Evolutionary conservation across 208 protist species (phyloP).

Genomic region (Strigomonas culicis): DNA sequence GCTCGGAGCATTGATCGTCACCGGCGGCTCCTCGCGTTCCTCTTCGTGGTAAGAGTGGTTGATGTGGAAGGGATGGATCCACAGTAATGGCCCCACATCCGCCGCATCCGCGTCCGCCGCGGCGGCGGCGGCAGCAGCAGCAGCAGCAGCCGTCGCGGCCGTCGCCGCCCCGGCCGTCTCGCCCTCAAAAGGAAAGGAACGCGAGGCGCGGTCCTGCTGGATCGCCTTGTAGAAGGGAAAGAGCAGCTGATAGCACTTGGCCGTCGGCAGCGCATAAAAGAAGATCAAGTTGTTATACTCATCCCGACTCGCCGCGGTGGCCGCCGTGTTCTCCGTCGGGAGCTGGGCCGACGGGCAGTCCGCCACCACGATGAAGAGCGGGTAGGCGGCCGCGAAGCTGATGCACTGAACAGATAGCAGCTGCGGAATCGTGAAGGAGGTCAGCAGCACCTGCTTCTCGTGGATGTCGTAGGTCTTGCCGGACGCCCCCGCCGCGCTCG

Average conservation of each 20-base stretch:
- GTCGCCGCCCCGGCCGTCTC: not conserved
- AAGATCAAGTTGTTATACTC: not conserved
- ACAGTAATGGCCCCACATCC: not conserved
- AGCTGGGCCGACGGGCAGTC: not conserved
- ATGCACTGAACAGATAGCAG: not conserved
- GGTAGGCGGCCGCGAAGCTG: not conserved
- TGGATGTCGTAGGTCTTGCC: not conserved
- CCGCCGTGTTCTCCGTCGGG: not conserved
- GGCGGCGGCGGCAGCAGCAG: not conserved
- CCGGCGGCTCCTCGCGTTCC: not conserved
- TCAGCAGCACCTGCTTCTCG: not conserved
- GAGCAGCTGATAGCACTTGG: not conserved
- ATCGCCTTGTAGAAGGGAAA: not conserved
- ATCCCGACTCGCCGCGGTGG: not conserved
- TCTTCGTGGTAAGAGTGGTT: not conserved
- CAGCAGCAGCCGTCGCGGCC: not conserved
- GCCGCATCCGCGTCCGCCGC: not conserved
- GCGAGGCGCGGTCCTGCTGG: not conserved
- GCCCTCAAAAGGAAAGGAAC: not conserved
- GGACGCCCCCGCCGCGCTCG: too few species aligned
- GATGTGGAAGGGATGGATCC: not conserved
- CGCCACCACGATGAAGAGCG: not conserved
- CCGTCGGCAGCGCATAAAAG: not conserved
- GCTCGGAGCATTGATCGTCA: not conserved
- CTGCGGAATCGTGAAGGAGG: not conserved